Evolutionary conservation across 163 green algal species (phyloP), one percentile per base, ranked within the genome.

Genomic region (Scenedesmus sp.): DNA sequence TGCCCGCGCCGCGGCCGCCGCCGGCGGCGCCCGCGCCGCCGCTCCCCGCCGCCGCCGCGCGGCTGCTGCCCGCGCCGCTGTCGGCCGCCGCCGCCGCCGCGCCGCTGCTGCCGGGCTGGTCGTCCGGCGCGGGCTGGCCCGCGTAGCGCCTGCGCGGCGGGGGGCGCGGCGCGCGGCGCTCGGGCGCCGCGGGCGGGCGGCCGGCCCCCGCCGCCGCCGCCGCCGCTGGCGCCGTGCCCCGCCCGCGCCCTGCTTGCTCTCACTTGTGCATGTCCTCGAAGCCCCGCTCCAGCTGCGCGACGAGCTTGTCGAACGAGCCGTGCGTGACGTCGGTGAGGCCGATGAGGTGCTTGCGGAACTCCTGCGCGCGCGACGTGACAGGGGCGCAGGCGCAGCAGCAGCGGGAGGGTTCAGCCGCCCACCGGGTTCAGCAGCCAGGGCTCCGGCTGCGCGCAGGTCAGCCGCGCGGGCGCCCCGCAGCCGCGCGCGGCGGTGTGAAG

Each of bases 231-330:
- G 20, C 66, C 75, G 64, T 90, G 91, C 33, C 88, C 82, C 4
- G 65, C 63, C 4, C 17, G 17, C 24, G 15, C 9, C 28, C 28
- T 24, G 28, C 50, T 28, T 6, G 20, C 39, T 0, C 73, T 64
- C 60, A 74, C 75, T 66, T 74, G 80, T 90, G 63, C 86, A 94
- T 85, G 51, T 80, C 78, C 4, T 93, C 89, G 74, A 98, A 88
- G 60, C 94, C 94, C 48, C 88, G 86, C 86, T 97, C 94, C 60
- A 98, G 89, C 86, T 97, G 90, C 42, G 84, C 75, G 1, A 98
- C 93, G 22, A 98, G 89, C 86, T 97, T 97, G 58, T 93, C 85
- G 81, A 98, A 98, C 75, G 85, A 90, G 26, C 67, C 60, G 44
- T 87, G 85, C 13, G 93, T 96, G 28, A 97, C 92, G 44, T 96